Evolutionary conservation across 768 basidiomycete genomes (phyloP), one percentile per base, ranked within the genome.

Genomic region (Austroboletus festivus): DNA sequence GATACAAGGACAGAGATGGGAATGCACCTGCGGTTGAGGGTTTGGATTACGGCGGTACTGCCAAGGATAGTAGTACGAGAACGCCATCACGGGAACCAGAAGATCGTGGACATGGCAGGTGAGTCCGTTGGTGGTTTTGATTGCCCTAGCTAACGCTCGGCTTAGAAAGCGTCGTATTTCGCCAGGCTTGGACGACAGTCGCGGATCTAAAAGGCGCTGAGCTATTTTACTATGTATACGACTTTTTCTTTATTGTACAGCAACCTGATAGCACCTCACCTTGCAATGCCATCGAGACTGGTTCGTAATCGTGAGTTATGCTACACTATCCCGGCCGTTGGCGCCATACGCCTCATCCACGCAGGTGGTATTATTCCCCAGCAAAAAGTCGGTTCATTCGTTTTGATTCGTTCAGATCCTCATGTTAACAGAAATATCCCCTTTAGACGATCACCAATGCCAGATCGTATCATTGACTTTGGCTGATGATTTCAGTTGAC

Each of bases 1-100:
- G 89, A 62, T 92, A 93, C 71, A 92, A 91, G 73, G 90, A 93
- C 65, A 77, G 89, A 35, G 89, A 92, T 60, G 83, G 81, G 15
- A 89, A 89, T 59, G 86, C 87, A 1, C 85, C 88, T 51, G 88
- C 88, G 22, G 87, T 89, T 12, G 89, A 92, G 61, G 89, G 90
- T n/a, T 67, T 93, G 59, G 90, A 93, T 63, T 93, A 93, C 56
- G 89, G 88, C 3, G 88, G 83, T 38, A 77, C 60, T 22, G 72
- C 67, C 46, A 75, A 76, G 55, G 73, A 77, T 35, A 68, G 64
- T 38, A 40, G 64, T 45, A 61, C 68, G 46, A 57, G 83, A 54
- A 85, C 81, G 42, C 77, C 83, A 0, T 82, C 80, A 45, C 77
- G 78, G 18, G 85, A 88, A 54, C 78, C 82, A 28, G 85, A 87